Evolutionary conservation across 768 basidiomycete species (phyloP), one percentile per base, ranked within the genome.

Genomic region (Suillus paluster): DNA sequence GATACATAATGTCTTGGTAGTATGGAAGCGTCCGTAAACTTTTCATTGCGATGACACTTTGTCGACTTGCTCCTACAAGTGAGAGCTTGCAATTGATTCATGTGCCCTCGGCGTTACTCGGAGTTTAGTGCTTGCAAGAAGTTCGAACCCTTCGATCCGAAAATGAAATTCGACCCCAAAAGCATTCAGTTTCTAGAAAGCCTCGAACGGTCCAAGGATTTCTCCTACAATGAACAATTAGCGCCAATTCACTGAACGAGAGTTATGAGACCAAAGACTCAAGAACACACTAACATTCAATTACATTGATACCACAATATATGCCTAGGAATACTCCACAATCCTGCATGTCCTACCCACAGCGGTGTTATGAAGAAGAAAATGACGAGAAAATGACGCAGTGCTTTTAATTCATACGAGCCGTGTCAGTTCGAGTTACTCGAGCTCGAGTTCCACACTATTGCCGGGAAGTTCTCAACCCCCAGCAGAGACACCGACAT

Each of bases 401-500:
- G 39, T 39, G 17, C 10, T 49, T 44, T 10, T 19, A 3, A 14
- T 25, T 4, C 25, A 48, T 17, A 15, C 7, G 25, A 50, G 27
- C 30, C 5, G 21, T 23, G 45, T 23, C 45, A 46, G 21, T 23
- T 2, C 17, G 10, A 19, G 19, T 50, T 50, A 6, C 10, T 33
- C 30, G 30, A 33, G 49, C 30, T 50, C 49, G 49, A 50, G 30
- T 50, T 50, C 49, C 49, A 50, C 49, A 50, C 64, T 1, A 59
- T 62, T 45, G 64, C 54, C 15, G 58, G 66, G 0, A 74, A 57
- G 12, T 71, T 64, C 5, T 65, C 58, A 2, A 66, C 38, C 9
- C 69, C 69, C 39, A 54, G 5, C 49, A 73, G 56, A 9, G 53
- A 54, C 12, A 72, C 63, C 23, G 66, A 63, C 12, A n/a, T 19